Base-by-base conservation (phyloP, 768 basidiomycete genomes). In the Coprinopsis strossmayeri region DNA sequence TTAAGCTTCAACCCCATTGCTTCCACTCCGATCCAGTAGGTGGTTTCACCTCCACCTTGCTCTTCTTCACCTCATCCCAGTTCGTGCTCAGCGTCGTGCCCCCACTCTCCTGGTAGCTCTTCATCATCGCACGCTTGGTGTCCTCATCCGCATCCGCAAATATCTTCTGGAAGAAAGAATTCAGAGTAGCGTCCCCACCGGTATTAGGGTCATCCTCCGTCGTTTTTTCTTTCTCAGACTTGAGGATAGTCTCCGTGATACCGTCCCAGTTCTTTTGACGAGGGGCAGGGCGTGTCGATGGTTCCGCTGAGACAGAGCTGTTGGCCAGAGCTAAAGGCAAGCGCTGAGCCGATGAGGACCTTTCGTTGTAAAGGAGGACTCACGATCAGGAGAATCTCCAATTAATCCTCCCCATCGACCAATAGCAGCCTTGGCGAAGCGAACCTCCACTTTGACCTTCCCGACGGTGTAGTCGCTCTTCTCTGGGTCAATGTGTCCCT, bases 11-110 rank as follows among this genome's bases (percentile, higher is more conserved):
- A 61, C 72, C 68, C 87, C 87, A 92, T 59, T 82, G 79, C 70
- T 84, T 87, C 80, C 81, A 88, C 64, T 92, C 88, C 51, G 84
- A 78, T 3, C 92, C 92, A 44, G 79, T 57, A 39, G 94, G 94
- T 1, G 94, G 90, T 61, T 86, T 84, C 28, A 92, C 84, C 27
- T 84, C 79, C 2, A 90, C 83, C 51, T 65, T 71, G 5, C 50
- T 72, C 69, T 86, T 87, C 53, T 64, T 70, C 13, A 99, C 91
- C 54, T 92, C 90, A 3, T 80, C 81, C 95, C 95, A 99, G 64
- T 96, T 91, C 0, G 95, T 99, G 68, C 90, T 93, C 34, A 99
- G 71, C 0, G 91, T 86, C 7, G 96, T 99, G 5, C 96, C 96
- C 5, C 92, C 92, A 56, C 89, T 91, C 71, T 99, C 95, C 52